Evolutionary conservation across 73 alveolate species (phyloP), one percentile per base, ranked within the genome.

Genomic region (Paramecium sonneborni): DNA sequence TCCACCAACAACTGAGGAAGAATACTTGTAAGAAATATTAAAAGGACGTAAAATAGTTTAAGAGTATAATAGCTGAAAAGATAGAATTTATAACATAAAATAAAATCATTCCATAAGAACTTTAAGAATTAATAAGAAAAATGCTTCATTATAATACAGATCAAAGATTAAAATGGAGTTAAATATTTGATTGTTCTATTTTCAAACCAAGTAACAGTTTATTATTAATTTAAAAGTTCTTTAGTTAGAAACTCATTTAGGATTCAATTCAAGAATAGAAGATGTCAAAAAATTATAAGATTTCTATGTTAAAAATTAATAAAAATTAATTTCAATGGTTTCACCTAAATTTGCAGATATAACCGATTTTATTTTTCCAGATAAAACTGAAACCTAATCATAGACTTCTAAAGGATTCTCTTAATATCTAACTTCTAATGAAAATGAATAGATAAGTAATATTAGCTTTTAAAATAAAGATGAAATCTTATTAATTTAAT

Each of bases 81-180:
- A 72, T 35, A 10, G 32, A 0, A 1, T 34, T 41, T 35, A 0
- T 3, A 72, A 10, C n/a, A 10, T 72, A 21, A 37, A 15, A 21
- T 72, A 26, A 26, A 26, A 8, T 12, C 7, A 11, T 10, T 1
- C 44, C 86, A 3, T 10, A 72, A 34, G 28, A 72, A 12, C 0
- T 34, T 72, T 35, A 72, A 28, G 5, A 30, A 35, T 15, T 72
- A 6, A 15, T 72, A 4, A 38, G 18, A 35, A 12, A 18, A 72
- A 72, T 72, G 86, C 58, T 72, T 35, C 38, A 72, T 28, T 72
- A 34, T 72, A 37, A 67, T 67, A 43, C 84, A 20, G 84, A 67
- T 21, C 28, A 67, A 26, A 67, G 84, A 67, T 67, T 67, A 67
- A 67, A 52, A 52, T 52, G 68, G 68, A 52, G 68, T 3, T 20